These are phyloP conservation scores for Microcos paniculata DNA, from an alignment of 345 rosid genomes.

Conservation along the genomic window DNA sequence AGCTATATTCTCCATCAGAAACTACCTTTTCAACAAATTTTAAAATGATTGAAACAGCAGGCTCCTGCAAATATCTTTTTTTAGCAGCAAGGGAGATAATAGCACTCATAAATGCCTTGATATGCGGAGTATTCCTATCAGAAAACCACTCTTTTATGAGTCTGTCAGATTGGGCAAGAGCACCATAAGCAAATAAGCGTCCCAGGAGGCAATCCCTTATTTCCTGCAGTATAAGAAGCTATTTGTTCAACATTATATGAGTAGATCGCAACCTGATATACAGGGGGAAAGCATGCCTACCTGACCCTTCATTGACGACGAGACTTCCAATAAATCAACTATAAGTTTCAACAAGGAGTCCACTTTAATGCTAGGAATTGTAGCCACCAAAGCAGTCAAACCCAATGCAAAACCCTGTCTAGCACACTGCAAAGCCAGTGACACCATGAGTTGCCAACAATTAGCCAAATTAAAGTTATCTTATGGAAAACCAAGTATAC, in stretches of 20 bases:
- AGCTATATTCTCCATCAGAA: neutral
- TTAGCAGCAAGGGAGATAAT: slow-evolving; percentile 70
- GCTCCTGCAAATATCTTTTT: slow-evolving; percentile 90
- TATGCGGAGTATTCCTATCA: slow-evolving; percentile 48
- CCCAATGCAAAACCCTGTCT: slow-evolving; percentile 97
- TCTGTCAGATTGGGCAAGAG: slow-evolving; percentile 76
- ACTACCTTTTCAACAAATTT: slow-evolving; percentile 76
- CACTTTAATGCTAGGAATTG: slow-evolving; percentile 57
- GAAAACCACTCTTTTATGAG: slow-evolving; percentile 54
- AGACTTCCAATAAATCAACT: slow-evolving; percentile 63
- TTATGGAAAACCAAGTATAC: slow-evolving; percentile 4
- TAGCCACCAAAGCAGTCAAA: slow-evolving; percentile 53
- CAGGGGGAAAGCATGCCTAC: slow-evolving; percentile 38
- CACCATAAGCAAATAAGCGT: slow-evolving; percentile 87
- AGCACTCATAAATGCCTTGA: slow-evolving; percentile 62
- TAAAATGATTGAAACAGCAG: slow-evolving; percentile 69
- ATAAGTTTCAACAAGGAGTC: slow-evolving; percentile 75
- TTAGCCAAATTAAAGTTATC: slow-evolving; percentile 1
- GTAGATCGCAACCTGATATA: slow-evolving; percentile 1
- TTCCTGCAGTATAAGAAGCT: slow-evolving; percentile 53
- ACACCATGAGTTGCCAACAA: neutral
- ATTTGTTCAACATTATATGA: slow-evolving; percentile 1
- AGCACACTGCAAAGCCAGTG: slow-evolving; percentile 63
- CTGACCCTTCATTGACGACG: slow-evolving; percentile 95
- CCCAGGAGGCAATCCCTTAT: slow-evolving; percentile 85